These are phyloP conservation scores for Fusarium cyanostomum DNA, from an alignment of 2,329 filamentous ascomycete species.

Conservation along the genomic window DNA sequence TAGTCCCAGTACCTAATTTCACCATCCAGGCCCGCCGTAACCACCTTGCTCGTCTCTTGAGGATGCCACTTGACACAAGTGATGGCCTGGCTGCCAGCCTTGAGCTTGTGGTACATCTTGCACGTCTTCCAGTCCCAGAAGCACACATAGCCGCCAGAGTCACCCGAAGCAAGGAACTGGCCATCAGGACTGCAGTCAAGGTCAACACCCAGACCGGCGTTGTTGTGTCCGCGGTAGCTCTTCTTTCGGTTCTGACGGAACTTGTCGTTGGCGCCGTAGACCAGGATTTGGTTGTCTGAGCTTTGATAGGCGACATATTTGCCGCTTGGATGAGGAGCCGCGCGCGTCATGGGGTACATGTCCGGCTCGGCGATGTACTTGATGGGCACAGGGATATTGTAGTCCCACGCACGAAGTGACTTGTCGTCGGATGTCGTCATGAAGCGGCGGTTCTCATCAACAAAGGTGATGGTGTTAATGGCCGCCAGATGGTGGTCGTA, in stretches of 20 bases:
- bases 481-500: slow-evolving; percentile 99
- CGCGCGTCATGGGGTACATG: slow-evolving; percentile 95
- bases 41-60: slow-evolving; percentile 95
- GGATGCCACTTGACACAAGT: slow-evolving; percentile 95
- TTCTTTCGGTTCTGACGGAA: slow-evolving; percentile 99
- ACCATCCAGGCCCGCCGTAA: slow-evolving; percentile 88
- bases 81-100: slow-evolving; percentile 82
- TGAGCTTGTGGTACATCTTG: slow-evolving; percentile 98
- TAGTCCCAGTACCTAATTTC: slow-evolving; percentile 95
- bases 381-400: slow-evolving; percentile 97
- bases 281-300: slow-evolving; percentile 95
- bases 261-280: slow-evolving; percentile 93
- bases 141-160: slow-evolving; percentile 87
- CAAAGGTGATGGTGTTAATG: slow-evolving; percentile 97
- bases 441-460: slow-evolving; percentile 93
- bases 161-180: slow-evolving; percentile 87
- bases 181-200: slow-evolving; percentile 90
- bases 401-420: slow-evolving; percentile 95
- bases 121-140: slow-evolving; percentile 99
- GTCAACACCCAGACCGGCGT: slow-evolving; percentile 91
- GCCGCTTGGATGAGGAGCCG: slow-evolving; percentile 83
- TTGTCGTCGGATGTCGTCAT: slow-evolving; percentile 99
- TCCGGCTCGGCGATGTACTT: slow-evolving; percentile 98
- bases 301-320: slow-evolving; percentile 96
- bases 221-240: slow-evolving; percentile 94